Evolutionary conservation across 768 basidiomycete species (phyloP).

Genomic region (Cystobasidium ongulense): DNA sequence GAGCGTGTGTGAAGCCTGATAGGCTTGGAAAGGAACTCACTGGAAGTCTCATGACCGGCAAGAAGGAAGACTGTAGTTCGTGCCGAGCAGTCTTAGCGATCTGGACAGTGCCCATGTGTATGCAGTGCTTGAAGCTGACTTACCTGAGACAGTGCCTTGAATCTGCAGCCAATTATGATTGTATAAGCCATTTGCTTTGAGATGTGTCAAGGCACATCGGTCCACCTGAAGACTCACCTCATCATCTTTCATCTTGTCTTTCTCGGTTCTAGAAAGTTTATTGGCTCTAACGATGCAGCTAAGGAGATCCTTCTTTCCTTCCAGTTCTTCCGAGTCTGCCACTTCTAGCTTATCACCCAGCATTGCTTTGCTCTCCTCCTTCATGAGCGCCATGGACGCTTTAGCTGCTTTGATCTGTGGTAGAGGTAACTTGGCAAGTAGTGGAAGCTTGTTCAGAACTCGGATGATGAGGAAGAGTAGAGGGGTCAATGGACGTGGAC

Average conservation of each 20-base stretch:
- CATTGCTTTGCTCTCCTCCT: slow-evolving; percentile 34
- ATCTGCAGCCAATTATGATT: neutral
- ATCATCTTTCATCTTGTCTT: slow-evolving; percentile 10
- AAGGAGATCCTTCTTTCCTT: slow-evolving; percentile 9
- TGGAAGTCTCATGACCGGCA: slow-evolving; percentile 11
- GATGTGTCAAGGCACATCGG: neutral
- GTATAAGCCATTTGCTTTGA: neutral
- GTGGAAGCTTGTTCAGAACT: slow-evolving; percentile 10
- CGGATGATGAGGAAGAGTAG: slow-evolving; percentile 7
- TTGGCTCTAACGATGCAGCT: neutral
- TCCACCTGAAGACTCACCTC: neutral
- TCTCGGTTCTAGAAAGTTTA: neutral
- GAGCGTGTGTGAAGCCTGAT: neutral
- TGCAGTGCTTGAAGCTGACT: neutral
- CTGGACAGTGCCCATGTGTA: neutral
- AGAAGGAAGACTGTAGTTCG: neutral
- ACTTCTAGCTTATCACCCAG: slow-evolving; percentile 24
- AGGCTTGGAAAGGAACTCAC: neutral
- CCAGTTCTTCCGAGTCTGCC: neutral
- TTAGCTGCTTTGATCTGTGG: slow-evolving; percentile 5
- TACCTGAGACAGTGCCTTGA: neutral
- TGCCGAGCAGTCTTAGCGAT: neutral
- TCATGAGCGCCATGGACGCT: slow-evolving; percentile 29
- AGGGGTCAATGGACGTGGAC: neutral
- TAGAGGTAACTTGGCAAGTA: slow-evolving; percentile 32